Evolutionary conservation across 352 stramenopile species (phyloP).

Genomic region (Globisporangium spinosum): DNA sequence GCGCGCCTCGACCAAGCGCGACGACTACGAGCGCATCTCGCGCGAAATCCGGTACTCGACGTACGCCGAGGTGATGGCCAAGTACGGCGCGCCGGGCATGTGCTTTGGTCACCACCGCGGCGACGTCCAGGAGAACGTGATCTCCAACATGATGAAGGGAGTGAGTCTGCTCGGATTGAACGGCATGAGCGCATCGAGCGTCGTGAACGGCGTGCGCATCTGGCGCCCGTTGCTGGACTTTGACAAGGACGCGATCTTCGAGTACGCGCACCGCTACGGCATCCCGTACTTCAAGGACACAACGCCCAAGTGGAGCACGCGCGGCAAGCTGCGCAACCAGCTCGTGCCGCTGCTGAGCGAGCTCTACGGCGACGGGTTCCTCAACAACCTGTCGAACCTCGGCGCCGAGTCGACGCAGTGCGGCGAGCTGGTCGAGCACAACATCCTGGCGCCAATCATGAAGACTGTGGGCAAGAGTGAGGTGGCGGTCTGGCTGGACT

Average conservation of each 20-base stretch:
- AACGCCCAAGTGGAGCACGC: slow-evolving; percentile 94
- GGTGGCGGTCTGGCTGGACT: slow-evolving; percentile 72
- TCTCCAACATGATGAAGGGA: slow-evolving; percentile 97
- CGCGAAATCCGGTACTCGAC: slow-evolving; percentile 92
- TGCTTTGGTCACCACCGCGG: slow-evolving; percentile 96
- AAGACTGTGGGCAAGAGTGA: slow-evolving; percentile 47
- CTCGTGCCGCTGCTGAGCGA: slow-evolving; percentile 93
- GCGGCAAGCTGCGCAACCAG: slow-evolving; percentile 94
- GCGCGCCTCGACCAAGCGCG: slow-evolving; percentile 87
- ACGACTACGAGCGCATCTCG: slow-evolving; percentile 95
- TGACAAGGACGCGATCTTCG: slow-evolving; percentile 93
- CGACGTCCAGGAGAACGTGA: slow-evolving; percentile 98
- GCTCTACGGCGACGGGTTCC: slow-evolving; percentile 92
- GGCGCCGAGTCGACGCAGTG: slow-evolving; percentile 80
- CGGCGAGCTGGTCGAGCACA: slow-evolving; percentile 54
- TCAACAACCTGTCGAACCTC: slow-evolving; percentile 78
- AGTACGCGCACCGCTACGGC: slow-evolving; percentile 93
- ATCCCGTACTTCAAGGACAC: slow-evolving; percentile 98
- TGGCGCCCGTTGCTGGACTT: slow-evolving; percentile 92
- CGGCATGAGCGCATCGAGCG: slow-evolving; percentile 87
- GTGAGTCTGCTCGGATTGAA: slow-evolving; percentile 91
- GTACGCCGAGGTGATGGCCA: slow-evolving; percentile 85
- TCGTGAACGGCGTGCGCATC: slow-evolving; percentile 78
- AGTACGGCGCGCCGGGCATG: slow-evolving; percentile 82
- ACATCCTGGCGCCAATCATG: slow-evolving; percentile 62